Evolutionary conservation across 805 yeast genomes (phyloP).

Genomic region (Yamadazyma akitaensis): DNA sequence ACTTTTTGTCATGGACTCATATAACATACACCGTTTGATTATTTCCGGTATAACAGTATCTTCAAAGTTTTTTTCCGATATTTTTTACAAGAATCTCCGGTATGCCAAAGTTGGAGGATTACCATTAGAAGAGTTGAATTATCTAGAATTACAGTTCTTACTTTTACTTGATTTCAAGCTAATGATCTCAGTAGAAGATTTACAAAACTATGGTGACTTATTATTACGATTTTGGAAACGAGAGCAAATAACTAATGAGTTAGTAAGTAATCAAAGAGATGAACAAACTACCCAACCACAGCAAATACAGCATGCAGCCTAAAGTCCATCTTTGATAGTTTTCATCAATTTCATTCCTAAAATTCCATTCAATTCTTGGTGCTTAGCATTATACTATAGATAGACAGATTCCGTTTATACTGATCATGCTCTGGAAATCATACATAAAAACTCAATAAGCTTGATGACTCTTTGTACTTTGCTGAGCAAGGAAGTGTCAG

Average conservation of each 20-base stretch:
- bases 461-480: too few relatives aligned
- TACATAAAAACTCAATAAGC: too few relatives aligned
- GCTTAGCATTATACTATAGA: neutral
- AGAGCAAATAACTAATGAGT: constrained; percentile 50
- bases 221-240: constrained; percentile 80
- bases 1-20: constrained; percentile 91
- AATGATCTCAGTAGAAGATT: constrained; percentile 84
- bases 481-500: too few relatives aligned
- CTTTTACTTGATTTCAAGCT: constrained; percentile 80
- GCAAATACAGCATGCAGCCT: neutral
- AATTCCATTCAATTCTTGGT: neutral
- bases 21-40: constrained; percentile 88
- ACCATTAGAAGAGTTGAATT: constrained; percentile 89
- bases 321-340: neutral
- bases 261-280: constrained; percentile 16
- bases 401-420: neutral
- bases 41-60: constrained; percentile 95
- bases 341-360: neutral
- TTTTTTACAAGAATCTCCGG: constrained; percentile 88
- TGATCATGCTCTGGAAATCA: neutral
- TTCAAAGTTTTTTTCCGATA: constrained; percentile 90
- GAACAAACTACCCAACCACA: neutral
- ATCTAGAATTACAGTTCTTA: constrained; percentile 85
- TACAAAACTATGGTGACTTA: constrained; percentile 86
- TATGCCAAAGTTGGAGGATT: constrained; percentile 96